Conservation (phyloP, 129 eudicot genomes). For the Flaveria sonorensis region DNA sequence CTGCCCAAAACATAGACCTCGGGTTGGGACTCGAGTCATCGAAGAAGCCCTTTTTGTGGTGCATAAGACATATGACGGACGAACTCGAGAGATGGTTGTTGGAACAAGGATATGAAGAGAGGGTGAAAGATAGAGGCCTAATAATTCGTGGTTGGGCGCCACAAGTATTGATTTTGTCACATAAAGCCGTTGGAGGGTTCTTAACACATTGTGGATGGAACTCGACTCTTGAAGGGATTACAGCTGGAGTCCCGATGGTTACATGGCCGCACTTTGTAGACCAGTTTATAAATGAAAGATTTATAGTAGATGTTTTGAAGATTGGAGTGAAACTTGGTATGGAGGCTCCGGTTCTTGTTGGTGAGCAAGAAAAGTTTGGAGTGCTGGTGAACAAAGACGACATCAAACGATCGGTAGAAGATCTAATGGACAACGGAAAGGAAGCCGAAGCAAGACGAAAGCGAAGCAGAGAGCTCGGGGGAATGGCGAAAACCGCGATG, state of each 20-base stretch:
- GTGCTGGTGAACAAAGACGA: conserved; percentile 38
- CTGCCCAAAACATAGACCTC: conserved; percentile 47
- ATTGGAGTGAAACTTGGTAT: conserved; percentile 55
- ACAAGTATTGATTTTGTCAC: conserved; percentile 57
- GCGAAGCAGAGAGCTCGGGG: conserved; percentile 35
- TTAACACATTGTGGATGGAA: conserved; percentile 85
- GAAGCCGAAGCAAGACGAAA: conserved; percentile 50
- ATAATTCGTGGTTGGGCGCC: conserved; percentile 76
- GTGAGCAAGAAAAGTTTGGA: conserved; percentile 41
- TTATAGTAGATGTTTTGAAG: conserved; percentile 43
- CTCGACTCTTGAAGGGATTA: conserved; percentile 61
- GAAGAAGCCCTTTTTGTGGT: conserved; percentile 46
- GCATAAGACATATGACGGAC: conserved; percentile 27
- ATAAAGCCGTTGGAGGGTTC: conserved; percentile 55
- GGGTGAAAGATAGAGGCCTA: conserved; percentile 55
- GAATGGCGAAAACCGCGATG: conserved; percentile 48
- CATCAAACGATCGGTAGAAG: conserved; percentile 37
- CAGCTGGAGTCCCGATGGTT: conserved; percentile 64
- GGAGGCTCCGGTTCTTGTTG: conserved; percentile 22
- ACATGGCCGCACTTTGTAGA: conserved; percentile 76
- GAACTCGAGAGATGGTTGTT: conserved; percentile 51
- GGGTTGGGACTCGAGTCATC: conserved; percentile 52
- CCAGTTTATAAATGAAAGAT: conserved; percentile 59
- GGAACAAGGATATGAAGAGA: conserved; percentile 50
- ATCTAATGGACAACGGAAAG: conserved; percentile 49